phyloP scores from a whole-genome alignment of 2,329 filamentous ascomycete species.

The Monosporascus sp. region DNA sequence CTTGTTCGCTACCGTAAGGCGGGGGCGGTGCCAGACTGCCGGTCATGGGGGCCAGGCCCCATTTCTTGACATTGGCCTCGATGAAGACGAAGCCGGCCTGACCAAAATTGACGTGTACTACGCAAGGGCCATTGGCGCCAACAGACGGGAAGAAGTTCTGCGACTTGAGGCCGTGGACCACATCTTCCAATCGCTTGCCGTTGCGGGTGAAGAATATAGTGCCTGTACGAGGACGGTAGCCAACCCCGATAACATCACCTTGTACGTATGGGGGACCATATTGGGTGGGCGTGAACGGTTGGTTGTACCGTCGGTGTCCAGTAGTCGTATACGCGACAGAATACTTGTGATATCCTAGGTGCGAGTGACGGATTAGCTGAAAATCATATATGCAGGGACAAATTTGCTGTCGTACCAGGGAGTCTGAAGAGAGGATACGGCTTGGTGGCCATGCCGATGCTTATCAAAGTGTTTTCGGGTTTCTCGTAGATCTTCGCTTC shows the following conservation, averaged over 20 bases:
- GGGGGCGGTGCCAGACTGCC: constrained; percentile 92
- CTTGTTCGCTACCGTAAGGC: constrained; percentile 94
- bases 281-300: constrained; percentile 73
- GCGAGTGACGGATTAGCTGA: constrained; percentile 11
- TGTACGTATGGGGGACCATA: constrained; percentile 85
- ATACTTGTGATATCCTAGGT: constrained; percentile 78
- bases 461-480: constrained; percentile 78
- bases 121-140: constrained; percentile 90
- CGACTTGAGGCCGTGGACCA: constrained; percentile 84
- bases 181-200: constrained; percentile 93
- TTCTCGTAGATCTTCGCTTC: constrained; percentile 98
- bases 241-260: constrained; percentile 92
- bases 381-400: constrained; percentile 2
- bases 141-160: constrained; percentile 98
- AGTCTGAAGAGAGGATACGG: constrained; percentile 92
- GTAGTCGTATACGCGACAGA: constrained; percentile 88
- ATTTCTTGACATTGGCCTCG: constrained; percentile 99
- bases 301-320: constrained; percentile 83
- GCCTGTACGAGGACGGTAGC: constrained; percentile 89
- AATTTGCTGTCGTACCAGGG: constrained; percentile 61
- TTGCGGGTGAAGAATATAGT: constrained; percentile 98
- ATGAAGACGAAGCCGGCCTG: constrained; percentile 99
- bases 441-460: constrained; percentile 93
- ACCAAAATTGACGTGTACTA: constrained; percentile 94
- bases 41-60: constrained; percentile 93